Percentiles rank a stretch among this genome's conserved stretches.
Conservation (phyloP, 176 grass and related monocot genomes). For the Poa pratensis region DNA sequence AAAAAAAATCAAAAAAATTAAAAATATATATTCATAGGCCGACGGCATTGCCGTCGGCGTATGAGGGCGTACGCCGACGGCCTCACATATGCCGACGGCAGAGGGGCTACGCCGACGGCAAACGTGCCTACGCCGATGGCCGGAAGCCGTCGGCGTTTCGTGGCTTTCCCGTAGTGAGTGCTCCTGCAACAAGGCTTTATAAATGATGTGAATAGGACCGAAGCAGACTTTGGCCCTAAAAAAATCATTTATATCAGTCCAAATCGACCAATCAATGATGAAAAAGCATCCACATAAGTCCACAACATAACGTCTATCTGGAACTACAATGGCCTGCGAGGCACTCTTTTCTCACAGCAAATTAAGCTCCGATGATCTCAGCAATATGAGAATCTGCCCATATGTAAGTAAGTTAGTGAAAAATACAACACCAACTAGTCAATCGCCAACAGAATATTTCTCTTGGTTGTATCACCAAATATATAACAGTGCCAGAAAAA, state of each 20-base stretch:
- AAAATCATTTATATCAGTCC: neutral
- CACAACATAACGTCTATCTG: neutral
- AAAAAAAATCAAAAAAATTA: no score
- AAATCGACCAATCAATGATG: neutral
- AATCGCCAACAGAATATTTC: neutral
- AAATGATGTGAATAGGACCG: neutral
- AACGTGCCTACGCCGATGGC: no score
- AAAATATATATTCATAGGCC: no score
- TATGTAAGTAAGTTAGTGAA: neutral
- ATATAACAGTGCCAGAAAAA: neutral
- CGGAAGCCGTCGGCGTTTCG: no score
- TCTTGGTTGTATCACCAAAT: neutral
- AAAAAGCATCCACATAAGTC: neutral
- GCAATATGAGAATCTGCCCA: neutral
- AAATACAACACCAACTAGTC: neutral
- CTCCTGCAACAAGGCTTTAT: neutral
- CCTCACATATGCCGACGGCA: no score
- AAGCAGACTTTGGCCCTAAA: neutral
- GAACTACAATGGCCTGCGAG: neutral
- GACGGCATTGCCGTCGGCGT: no score
- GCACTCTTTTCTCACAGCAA: neutral
- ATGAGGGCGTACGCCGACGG: no score
- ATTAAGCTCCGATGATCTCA: neutral
- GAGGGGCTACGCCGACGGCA: no score
- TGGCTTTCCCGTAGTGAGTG: no score